phyloP scores from a whole-genome alignment of 495 filamentous ascomycete genomes.

The Xylaria venustula region DNA sequence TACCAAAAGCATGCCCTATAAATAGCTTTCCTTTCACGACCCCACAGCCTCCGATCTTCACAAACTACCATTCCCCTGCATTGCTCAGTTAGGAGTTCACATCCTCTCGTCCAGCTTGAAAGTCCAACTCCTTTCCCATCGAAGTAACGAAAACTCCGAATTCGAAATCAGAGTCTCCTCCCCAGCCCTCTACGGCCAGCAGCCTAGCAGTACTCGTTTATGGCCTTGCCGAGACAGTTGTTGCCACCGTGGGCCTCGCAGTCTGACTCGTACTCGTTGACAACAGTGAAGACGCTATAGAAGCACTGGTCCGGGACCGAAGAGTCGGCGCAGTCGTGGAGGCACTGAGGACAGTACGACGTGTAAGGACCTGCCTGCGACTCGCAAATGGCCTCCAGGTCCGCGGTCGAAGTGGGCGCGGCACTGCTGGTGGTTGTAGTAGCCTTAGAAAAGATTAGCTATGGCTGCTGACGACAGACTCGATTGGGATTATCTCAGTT shows the following conservation, averaged over 20 bases:
- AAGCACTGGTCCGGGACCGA: background rate
- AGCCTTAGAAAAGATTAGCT: background rate
- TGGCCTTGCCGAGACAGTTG: background rate
- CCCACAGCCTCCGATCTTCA: too few species aligned
- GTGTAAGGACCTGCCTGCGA: background rate
- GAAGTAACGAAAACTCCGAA: background rate
- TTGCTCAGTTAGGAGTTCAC: too few species aligned
- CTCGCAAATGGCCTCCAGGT: conserved; percentile 8
- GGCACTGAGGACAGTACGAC: conserved; percentile 2
- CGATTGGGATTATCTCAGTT: background rate
- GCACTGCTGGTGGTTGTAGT: background rate
- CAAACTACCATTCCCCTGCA: too few species aligned
- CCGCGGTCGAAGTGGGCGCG: background rate
- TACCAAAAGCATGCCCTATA: too few species aligned
- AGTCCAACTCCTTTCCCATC: background rate
- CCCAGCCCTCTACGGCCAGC: background rate
- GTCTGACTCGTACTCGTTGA: conserved; percentile 6
- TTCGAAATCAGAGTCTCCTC: background rate
- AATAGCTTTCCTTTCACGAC: too few species aligned
- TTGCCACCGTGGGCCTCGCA: conserved; percentile 6
- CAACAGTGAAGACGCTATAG: conserved; percentile 2
- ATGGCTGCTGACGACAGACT: background rate
- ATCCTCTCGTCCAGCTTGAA: background rate
- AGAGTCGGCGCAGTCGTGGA: background rate
- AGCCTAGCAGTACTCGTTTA: background rate